Evolutionary conservation across 208 protist genomes (phyloP).

Genomic region (Herpetomonas muscarum): DNA sequence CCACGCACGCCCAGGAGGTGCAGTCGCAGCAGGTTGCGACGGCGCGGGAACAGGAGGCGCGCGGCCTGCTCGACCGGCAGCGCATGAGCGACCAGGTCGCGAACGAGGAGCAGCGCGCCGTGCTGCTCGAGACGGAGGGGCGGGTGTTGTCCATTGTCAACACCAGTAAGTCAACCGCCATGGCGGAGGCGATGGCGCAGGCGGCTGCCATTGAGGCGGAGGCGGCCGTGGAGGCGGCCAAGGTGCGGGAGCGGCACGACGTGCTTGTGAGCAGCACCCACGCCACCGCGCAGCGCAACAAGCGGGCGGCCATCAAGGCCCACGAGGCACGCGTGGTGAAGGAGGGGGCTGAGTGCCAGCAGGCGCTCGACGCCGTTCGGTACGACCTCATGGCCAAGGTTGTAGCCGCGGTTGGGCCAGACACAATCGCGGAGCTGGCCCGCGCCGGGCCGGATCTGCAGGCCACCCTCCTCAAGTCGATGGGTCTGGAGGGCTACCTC

Average conservation of each 20-base stretch:
- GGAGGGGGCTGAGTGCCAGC: conserved; percentile 28
- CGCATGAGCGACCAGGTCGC: conserved; percentile 90
- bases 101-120: conserved; percentile 84
- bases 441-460: conserved; percentile 81
- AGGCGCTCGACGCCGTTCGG: conserved; percentile 32
- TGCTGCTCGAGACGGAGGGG: conserved; percentile 87
- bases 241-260: conserved; percentile 74
- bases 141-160: conserved; percentile 76
- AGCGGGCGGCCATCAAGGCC: conserved; percentile 27
- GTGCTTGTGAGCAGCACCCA: conserved; percentile 36
- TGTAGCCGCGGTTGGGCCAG: conserved; percentile 60
- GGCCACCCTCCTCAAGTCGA: conserved; percentile 58
- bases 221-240: conserved; percentile 66
- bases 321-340: conserved; percentile 33
- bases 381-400: conserved; percentile 42
- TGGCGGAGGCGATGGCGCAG: conserved; percentile 84
- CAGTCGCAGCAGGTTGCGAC: conserved; percentile 89
- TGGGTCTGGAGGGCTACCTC: conserved; percentile 87
- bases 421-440: conserved; percentile 77
- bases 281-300: conserved; percentile 44
- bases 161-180: conserved; percentile 87
- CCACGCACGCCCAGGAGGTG: conserved; percentile 93
- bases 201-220: conserved; percentile 89
- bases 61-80: conserved; percentile 87
- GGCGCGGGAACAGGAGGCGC: conserved; percentile 88